These are phyloP conservation scores for Neobulgaria alba DNA, from an alignment of 2,329 filamentous ascomycete genomes.

Conservation along the genomic window DNA sequence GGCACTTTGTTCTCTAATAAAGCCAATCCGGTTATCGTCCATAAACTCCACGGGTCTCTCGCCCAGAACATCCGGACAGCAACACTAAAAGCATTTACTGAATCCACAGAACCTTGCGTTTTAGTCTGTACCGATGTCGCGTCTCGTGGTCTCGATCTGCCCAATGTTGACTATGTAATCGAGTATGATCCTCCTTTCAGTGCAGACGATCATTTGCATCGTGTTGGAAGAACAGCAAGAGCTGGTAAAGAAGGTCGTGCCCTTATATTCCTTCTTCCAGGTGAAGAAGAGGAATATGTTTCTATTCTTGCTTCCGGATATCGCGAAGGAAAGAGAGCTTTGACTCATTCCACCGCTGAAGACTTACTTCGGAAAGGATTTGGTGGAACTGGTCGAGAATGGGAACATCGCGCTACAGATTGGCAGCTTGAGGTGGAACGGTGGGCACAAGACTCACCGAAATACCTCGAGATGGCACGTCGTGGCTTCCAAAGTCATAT, in stretches of 20 bases:
- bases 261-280: constrained; percentile 81
- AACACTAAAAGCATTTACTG: constrained; percentile 73
- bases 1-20: constrained; percentile 66
- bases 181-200: constrained; percentile 96
- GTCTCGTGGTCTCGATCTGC: constrained; percentile 88
- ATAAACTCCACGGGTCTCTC: constrained; percentile 87
- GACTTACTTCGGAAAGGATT: constrained; percentile 62
- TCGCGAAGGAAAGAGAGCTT: constrained; percentile 50
- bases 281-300: constrained; percentile 86
- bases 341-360: constrained; percentile 53
- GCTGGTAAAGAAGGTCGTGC: constrained; percentile 83
- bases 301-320: constrained; percentile 36
- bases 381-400: constrained; percentile 41
- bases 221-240: constrained; percentile 89
- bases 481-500: constrained; percentile 88
- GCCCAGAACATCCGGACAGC: constrained; percentile 80
- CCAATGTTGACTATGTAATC: constrained; percentile 87
- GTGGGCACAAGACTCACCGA: constrained; percentile 54
- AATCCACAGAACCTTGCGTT: constrained; percentile 65
- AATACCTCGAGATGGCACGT: constrained; percentile 70
- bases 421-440: constrained; percentile 58
- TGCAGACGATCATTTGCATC: constrained; percentile 86
- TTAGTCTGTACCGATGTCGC: constrained; percentile 93
- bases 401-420: constrained; percentile 59
- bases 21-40: constrained; percentile 69